Conservation (phyloP, 1,284 basidiomycete genomes). For the Trametes pubescens region DNA sequence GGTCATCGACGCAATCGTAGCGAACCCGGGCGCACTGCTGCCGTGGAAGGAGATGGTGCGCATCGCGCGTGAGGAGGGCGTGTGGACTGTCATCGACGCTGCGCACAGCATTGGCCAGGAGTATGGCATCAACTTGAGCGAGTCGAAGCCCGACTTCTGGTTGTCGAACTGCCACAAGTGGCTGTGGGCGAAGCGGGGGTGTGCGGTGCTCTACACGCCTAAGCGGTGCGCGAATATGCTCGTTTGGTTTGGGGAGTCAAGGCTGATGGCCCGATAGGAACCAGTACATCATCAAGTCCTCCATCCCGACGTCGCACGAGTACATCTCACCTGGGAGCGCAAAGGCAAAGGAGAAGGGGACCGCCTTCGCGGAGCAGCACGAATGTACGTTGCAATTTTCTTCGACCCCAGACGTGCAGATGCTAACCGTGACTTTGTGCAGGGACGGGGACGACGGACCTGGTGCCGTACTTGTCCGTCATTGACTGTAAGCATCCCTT, state of each 20-base stretch:
- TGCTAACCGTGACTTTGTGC: constrained; percentile 52
- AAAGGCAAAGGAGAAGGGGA: constrained; percentile 26
- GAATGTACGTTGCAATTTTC: constrained; percentile 54
- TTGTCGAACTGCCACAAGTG: constrained; percentile 89
- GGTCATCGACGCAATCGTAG: constrained; percentile 80
- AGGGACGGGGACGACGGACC: too few species aligned
- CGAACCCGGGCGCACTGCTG: constrained; percentile 74
- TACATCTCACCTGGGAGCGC: constrained; percentile 57
- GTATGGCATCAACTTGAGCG: constrained; percentile 64
- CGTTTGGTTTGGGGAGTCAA: too few species aligned
- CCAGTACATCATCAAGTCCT: constrained; percentile 77
- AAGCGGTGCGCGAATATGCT: constrained; percentile 57
- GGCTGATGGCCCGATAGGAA: constrained; percentile 56
- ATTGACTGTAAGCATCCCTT: constrained; percentile 52
- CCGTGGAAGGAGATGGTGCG: constrained; percentile 85
- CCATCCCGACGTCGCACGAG: constrained; percentile 75
- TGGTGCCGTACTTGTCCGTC: constrained; percentile 58
- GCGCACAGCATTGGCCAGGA: constrained; percentile 82
- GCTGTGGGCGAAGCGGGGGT: constrained; percentile 77
- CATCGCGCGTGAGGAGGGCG: constrained; percentile 73
- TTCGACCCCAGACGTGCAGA: not conserved
- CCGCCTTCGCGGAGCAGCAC: constrained; percentile 66
- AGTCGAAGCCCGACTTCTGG: constrained; percentile 80
- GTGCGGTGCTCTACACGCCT: constrained; percentile 82
- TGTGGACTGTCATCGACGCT: constrained; percentile 82